These are phyloP conservation scores for Boeremia exigua DNA, from an alignment of 2,329 filamentous ascomycete genomes.

Conservation along the genomic window DNA sequence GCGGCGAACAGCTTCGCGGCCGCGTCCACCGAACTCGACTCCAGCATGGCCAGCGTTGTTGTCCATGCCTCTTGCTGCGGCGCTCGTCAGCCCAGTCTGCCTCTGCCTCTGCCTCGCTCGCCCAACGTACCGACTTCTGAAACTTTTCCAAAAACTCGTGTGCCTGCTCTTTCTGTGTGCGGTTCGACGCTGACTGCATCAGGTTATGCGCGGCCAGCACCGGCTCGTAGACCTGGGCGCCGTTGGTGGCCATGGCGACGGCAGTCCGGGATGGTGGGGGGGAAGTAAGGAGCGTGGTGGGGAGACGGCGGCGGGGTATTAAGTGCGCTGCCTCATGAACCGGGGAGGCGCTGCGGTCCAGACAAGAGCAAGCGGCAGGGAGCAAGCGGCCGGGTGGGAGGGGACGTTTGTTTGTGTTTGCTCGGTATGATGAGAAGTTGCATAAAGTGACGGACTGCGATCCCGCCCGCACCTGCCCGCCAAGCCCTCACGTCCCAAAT, in stretches of 20 bases:
- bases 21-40: conserved; percentile 74
- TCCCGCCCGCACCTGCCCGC: conserved; percentile 29
- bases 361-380: conserved; percentile 9
- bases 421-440: conserved; percentile 29
- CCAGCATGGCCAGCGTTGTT: conserved; percentile 83
- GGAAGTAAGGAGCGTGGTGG: conserved; percentile 24
- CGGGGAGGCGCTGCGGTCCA: background rate
- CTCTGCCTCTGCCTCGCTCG: background rate
- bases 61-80: conserved; percentile 86
- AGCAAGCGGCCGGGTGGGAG: conserved; percentile 5
- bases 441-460: conserved; percentile 31
- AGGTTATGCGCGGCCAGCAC: conserved; percentile 88
- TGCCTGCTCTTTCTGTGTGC: conserved; percentile 84
- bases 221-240: conserved; percentile 74
- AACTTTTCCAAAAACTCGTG: conserved; percentile 92
- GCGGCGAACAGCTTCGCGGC: conserved; percentile 95
- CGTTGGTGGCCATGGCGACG: conserved; percentile 70
- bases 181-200: conserved; percentile 84
- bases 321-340: conserved; percentile 36
- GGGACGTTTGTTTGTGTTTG: conserved; percentile 25
- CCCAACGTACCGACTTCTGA: conserved; percentile 87
- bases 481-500: conserved; percentile 39
- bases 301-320: conserved; percentile 36
- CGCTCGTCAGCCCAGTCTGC: conserved; percentile 32
- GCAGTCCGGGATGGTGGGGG: conserved; percentile 28